phyloP scores from a whole-genome alignment of 345 rosid species.

The Salix viminalis region DNA sequence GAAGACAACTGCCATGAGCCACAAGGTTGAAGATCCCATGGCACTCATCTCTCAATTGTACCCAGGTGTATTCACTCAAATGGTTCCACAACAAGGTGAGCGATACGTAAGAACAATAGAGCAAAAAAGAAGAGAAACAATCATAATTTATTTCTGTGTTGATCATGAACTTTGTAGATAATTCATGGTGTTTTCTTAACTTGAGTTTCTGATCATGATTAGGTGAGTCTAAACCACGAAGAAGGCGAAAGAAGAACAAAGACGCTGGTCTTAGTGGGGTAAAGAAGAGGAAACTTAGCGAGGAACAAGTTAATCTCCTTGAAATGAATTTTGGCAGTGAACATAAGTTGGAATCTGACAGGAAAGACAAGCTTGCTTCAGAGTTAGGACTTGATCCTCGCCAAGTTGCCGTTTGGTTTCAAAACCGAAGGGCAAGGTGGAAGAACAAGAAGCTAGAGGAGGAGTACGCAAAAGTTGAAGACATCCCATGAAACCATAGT shows the following conservation, averaged over 20 bases:
- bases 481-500: conserved; percentile 39
- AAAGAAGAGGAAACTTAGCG: conserved; percentile 72
- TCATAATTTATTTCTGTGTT: not conserved
- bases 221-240: conserved; percentile 49
- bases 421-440: conserved; percentile 87
- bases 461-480: conserved; percentile 55
- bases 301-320: conserved; percentile 58
- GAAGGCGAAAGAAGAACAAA: conserved; percentile 57
- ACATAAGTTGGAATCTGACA: conserved; percentile 77
- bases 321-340: conserved; percentile 66
- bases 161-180: not conserved
- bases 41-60: conserved; percentile 55
- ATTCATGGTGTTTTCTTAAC: not conserved
- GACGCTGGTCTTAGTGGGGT: conserved; percentile 25
- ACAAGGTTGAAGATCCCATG: conserved; percentile 40
- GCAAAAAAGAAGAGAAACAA: not conserved
- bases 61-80: conserved; percentile 41
- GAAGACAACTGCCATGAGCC: conserved; percentile 18
- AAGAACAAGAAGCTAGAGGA: conserved; percentile 92
- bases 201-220: conserved; percentile 7
- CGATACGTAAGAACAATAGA: not conserved
- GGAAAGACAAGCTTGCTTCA: conserved; percentile 67
- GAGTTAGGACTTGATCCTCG: conserved; percentile 88
- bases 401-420: conserved; percentile 98
- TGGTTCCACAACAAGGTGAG: conserved; percentile 58